Evolutionary conservation across 441 rosid genomes (phyloP).

Genomic region (Eruca vesicaria): DNA sequence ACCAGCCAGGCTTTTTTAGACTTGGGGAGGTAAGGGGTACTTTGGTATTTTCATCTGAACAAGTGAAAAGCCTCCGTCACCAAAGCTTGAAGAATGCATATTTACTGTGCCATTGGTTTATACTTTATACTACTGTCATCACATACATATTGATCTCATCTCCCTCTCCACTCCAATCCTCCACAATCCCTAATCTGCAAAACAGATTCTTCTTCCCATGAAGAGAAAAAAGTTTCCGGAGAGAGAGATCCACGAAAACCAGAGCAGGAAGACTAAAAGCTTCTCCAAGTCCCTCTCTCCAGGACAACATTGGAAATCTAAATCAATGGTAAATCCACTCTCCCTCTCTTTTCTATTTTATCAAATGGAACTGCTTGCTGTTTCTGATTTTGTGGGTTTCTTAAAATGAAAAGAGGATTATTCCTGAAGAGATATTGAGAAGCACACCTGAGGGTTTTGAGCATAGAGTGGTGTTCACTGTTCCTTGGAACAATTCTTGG

Average conservation of each 20-base stretch:
- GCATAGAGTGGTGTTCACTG: slow-evolving; percentile 24
- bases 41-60: neutral
- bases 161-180: neutral
- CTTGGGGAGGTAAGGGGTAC: neutral
- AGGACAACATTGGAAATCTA: slow-evolving; percentile 20
- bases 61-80: neutral
- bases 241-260: neutral
- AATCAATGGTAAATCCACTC: slow-evolving; percentile 21
- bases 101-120: neutral
- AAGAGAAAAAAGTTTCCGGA: neutral
- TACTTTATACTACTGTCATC: no score
- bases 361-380: neutral
- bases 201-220: neutral
- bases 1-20: no score
- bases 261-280: neutral
- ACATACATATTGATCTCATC: neutral
- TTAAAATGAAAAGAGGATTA: slow-evolving; percentile 10
- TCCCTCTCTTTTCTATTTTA: neutral
- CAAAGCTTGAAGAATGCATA: neutral
- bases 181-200: slow-evolving; percentile 6
- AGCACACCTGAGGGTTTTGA: neutral
- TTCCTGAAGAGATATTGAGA: slow-evolving; percentile 19
- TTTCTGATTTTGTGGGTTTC: neutral
- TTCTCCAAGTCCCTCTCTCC: slow-evolving; percentile 22
- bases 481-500: slow-evolving; percentile 29